Base-by-base conservation (phyloP, 2,329 filamentous ascomycete species). In the Fusarium beomiforme region DNA sequence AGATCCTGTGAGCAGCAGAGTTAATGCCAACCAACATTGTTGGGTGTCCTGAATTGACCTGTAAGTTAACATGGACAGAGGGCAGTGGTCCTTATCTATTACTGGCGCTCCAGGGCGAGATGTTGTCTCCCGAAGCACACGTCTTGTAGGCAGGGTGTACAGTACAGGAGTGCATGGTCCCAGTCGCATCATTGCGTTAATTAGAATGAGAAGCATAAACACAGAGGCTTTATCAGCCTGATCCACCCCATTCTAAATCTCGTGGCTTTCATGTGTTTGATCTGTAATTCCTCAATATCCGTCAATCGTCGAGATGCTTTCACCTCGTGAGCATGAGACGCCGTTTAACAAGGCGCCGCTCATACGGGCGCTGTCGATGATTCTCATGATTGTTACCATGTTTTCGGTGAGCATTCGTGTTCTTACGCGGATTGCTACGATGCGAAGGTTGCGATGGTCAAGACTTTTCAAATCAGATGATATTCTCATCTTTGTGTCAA, bases 291-390 rank as follows among this genome's bases (percentile, higher is more conserved):
- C n/a, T 8, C 31, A 31, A 44, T 17, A n/a, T 9, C 11, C 17
- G 29, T 10, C 39, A 10, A 12, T 44, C 17, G 17, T 60, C 58
- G 41, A 66, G 39, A 66, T 66, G 61, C 37, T 60, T n/a, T 42
- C 31, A 1, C n/a, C 53, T 4, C 61, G 63, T n/a, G 63, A 66
- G 39, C 63, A 66, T 66, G 61, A 66, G 44, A 60, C 61, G 9
- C 61, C 44, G 6, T 66, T 66, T 17, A 66, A 66, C 12, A 66
- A 66, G 6, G 50, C 63, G n/a, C 61, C 61, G 6, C 23, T 66
- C 2, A 51, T 66, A 8, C 33, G 63, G 44, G 61, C 63, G 14
- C 23, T 66, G 9, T 66, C 63, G 1, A 51, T 66, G 61, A 66
- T 66, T 23, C 19, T 66, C 8, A 66, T 66, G 61, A 24, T 66